Base-by-base conservation (phyloP, 2,329 filamentous ascomycete genomes). In the Cryphonectria japonica region DNA sequence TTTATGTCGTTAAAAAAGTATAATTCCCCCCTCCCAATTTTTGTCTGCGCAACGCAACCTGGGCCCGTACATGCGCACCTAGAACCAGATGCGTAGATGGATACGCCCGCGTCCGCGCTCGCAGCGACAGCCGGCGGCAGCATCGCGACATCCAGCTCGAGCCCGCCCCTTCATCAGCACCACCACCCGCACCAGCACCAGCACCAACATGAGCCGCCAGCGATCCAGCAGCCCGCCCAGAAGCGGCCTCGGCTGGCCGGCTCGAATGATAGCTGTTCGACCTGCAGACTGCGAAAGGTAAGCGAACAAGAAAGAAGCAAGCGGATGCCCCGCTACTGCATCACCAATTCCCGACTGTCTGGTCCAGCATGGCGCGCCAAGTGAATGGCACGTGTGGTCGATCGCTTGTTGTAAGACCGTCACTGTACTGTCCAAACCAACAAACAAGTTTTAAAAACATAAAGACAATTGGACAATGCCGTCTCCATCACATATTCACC, bases 201-300 rank as follows among this genome's bases (percentile, higher is more conserved):
- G 32, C 41, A 37, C 19, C 63, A 65, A 26, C 46, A 52, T 11
- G 60, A 61, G 32, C 43, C 9, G 32, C 39, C 46, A 16, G 16
- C 26, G 37, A 19, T 52, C 37, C 59, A 22, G 16, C 61, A 52
- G 22, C 34, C 57, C 7, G 16, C 26, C 54, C 52, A 46, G 29
- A 73, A 69, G 50, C 39, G 70, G 6, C 65, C 65, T 14, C 70
- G 72, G 37, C 26, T 50, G 22, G 66, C 34, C 2, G 61, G 26
- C 19, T 14, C 52, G 26, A 46, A 39, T 19, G 68, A 61, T 14
- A 61, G 72, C 37, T 73, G 72, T 61, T 37, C 50, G 39, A 70
- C 52, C 37, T 73, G 72, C 41, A 68, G 72, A 59, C 46, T 65
- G 37, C 67, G 70, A 32, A 73, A 73, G 72, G 72, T 73, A 63